Base-by-base conservation (phyloP, 2,329 filamentous ascomycete genomes). In the Akanthomyces lecanii region DNA sequence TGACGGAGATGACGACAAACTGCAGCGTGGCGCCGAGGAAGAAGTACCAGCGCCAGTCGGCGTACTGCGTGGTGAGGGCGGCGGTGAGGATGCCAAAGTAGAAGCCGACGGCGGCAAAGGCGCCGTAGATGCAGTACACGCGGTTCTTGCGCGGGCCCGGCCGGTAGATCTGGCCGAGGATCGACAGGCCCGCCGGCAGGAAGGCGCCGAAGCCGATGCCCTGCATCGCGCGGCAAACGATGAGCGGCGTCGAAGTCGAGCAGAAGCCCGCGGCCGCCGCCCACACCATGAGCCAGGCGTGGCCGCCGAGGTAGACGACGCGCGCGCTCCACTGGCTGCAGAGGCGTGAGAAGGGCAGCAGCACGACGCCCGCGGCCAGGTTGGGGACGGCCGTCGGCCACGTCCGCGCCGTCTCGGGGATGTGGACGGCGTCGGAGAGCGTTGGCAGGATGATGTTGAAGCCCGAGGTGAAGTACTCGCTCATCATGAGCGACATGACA, bases 81-180 rank as follows among this genome's bases (percentile, higher is more conserved):
- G 85, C 87, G 50, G 89, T 80, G 68, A 91, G 85, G 63, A 91
- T 89, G 1, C 89, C 89, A 14, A 81, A 63, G 68, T 83, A 87
- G 73, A 87, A 87, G 1, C 85, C 85, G 7, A 85, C 69, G 0
- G 81, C 79, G 0, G 83, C 83, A 67, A 80, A 83, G 0, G 83
- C 82, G 18, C 84, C 84, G 69, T 88, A 81, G 74, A 90, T 66
- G 21, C 78, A 77, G 66, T 84, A 84, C 16, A 90, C 82, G 16
- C 90, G 73, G 69, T 91, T 91, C 75, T 91, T 91, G 8, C 88
- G 78, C 1, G 87, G 87, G 0, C 89, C 89, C 0, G 89, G 89
- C 0, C 88, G 82, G 70, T 91, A 91, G 3, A 80, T 83, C 65
- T 82, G 87, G 2, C 87, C 88, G 7, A 91, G 76, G 7, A 91